Percentiles rank a stretch among this genome's conserved stretches.
Evolutionary conservation across 2,329 filamentous ascomycete genomes (phyloP).

Genomic region (Botrytis porri): DNA sequence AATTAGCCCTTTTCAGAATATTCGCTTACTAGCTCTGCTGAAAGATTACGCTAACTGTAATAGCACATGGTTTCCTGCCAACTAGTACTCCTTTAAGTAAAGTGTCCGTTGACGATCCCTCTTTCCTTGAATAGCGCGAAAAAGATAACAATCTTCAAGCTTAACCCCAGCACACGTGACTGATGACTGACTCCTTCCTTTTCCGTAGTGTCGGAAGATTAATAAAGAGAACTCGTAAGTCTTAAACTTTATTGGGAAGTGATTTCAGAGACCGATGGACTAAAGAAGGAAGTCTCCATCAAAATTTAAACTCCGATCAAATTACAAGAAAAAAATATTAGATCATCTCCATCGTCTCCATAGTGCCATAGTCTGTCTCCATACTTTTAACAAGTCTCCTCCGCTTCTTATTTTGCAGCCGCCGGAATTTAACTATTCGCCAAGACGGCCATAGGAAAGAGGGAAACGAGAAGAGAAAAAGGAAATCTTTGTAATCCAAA

Average conservation of each 20-base stretch:
- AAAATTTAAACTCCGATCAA: slow-evolving; percentile 2
- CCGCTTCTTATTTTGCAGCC: slow-evolving; percentile 13
- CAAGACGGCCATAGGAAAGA: slow-evolving; percentile 10
- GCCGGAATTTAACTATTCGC: neutral
- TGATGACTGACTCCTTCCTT: neutral
- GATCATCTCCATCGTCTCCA: slow-evolving; percentile 6
- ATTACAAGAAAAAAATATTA: neutral
- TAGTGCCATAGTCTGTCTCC: neutral
- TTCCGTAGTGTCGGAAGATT: neutral
- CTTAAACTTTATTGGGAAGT: neutral
- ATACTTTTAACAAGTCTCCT: neutral
- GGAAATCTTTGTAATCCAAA: neutral
- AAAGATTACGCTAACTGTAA: neutral
- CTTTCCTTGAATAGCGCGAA: neutral
- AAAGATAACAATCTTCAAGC: neutral
- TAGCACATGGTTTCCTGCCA: neutral
- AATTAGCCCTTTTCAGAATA: neutral
- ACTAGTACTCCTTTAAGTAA: neutral
- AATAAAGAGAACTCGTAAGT: neutral
- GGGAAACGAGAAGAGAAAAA: slow-evolving; percentile 1
- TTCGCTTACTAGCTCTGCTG: neutral
- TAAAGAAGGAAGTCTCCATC: neutral
- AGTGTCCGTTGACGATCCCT: neutral
- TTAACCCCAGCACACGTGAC: neutral
- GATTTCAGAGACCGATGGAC: neutral